Conservation (phyloP, 352 stramenopile species). For the Phytopythium delawarense region DNA sequence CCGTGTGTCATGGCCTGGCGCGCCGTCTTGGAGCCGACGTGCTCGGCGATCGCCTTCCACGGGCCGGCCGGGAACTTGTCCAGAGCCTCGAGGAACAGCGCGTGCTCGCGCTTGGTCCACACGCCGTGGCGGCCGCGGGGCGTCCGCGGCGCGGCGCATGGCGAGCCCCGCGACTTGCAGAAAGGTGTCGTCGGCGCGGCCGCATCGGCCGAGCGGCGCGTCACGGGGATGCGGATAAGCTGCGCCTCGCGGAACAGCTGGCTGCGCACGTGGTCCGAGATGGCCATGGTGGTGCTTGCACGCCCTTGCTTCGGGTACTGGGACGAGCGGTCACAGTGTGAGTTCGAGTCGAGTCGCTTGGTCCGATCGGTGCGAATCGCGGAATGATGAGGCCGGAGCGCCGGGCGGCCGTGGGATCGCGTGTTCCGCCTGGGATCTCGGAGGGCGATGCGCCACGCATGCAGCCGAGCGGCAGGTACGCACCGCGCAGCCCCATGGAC, state of each 20-base stretch:
- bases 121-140: constrained; percentile 15
- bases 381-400: not conserved
- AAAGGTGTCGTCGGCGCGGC: constrained; percentile 2
- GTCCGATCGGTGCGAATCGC: constrained; percentile 1
- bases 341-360: not conserved
- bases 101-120: constrained; percentile 41
- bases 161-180: constrained; percentile 8
- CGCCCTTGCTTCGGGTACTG: not conserved
- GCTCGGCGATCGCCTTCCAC: constrained; percentile 47
- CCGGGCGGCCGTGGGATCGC: not conserved
- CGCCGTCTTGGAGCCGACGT: constrained; percentile 50
- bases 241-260: constrained; percentile 23
- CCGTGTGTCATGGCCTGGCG: constrained; percentile 92
- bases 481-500: not conserved
- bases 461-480: not conserved
- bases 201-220: constrained; percentile 5
- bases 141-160: not conserved
- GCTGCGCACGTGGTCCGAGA: constrained; percentile 29
- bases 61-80: constrained; percentile 40
- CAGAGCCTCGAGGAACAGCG: constrained; percentile 46
- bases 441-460: not conserved
- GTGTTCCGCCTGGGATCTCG: not conserved
- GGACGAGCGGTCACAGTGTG: too few relatives aligned
- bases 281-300: constrained; percentile 16
- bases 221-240: constrained; percentile 29